Evolutionary conservation across 768 basidiomycete species (phyloP).

Genomic region (Boletus speciosus): DNA sequence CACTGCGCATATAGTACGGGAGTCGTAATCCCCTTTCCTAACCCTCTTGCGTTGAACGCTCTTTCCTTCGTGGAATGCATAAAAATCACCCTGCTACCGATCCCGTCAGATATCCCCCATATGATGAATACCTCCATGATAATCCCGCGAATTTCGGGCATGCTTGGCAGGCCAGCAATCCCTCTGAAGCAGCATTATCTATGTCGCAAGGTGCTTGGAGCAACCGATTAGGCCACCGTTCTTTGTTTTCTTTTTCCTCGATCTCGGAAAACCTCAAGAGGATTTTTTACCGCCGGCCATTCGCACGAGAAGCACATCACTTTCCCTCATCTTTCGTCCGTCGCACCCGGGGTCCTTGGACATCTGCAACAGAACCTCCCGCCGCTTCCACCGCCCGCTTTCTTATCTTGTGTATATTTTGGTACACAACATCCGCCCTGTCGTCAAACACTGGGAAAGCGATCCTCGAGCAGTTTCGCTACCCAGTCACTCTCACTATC

Average conservation of each 20-base stretch:
- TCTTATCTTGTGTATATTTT: constrained; percentile 77
- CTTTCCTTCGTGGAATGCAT: constrained; percentile 20
- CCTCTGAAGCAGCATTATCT: constrained; percentile 9
- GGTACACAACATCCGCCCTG: constrained; percentile 92
- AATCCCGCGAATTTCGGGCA: constrained; percentile 11
- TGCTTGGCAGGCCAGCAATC: constrained; percentile 25
- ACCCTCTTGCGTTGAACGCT: not conserved
- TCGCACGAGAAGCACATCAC: constrained; percentile 7
- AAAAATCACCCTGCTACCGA: constrained; percentile 8
- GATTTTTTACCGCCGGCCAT: constrained; percentile 16
- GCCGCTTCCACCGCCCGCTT: constrained; percentile 47
- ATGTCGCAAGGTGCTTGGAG: constrained; percentile 8
- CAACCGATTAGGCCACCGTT: constrained; percentile 1
- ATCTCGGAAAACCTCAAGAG: constrained; percentile 17
- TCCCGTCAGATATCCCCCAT: constrained; percentile 14
- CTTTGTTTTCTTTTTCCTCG: constrained; percentile 7
- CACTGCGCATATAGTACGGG: not conserved
- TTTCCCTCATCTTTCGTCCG: constrained; percentile 27
- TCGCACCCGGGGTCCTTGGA: constrained; percentile 19
- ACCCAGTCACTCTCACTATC: constrained; percentile 95
- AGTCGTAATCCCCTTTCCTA: not conserved
- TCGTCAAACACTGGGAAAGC: constrained; percentile 97
- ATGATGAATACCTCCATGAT: constrained; percentile 18
- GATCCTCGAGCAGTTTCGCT: constrained; percentile 88
- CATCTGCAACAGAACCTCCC: constrained; percentile 13